Evolutionary conservation across 768 basidiomycete genomes (phyloP), one percentile per base, ranked within the genome.

Genomic region (Termitomyces sp.): DNA sequence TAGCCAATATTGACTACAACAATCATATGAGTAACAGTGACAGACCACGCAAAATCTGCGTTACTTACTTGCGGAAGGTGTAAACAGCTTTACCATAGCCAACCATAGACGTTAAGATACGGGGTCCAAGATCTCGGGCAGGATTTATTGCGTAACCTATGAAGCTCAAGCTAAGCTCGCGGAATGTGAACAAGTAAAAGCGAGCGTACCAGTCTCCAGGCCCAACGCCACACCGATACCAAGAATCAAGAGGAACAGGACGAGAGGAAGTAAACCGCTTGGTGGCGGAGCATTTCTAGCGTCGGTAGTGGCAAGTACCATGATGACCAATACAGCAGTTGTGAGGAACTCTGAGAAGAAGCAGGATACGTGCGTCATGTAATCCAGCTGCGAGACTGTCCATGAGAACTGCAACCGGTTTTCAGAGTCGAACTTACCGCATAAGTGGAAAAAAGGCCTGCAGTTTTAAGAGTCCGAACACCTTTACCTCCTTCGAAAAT

Each of bases 71-170:
- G 60, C 76, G 66, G 59, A 73, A 78, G 11, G 69, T 72, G 57
- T 69, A 78, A 9, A 78, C 74, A 51, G 69, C 66, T 37, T 68
- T 75, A 32, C 87, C 87, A 62, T 88, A 90, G 2, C 88, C 89
- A 8, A 80, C 86, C 78, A 89, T 84, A 5, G 87, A 80, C 1
- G 86, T 87, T 62, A 89, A 68, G 50, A 90, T 69, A 27, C 89
- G 79, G 7, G 89, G 89, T 17, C 89, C 89, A 35, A 77, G 69
- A 61, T 77, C 66, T 53, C 73, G 68, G n/a, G 72, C 69, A 37
- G 72, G 71, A 60, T 75, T 75, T 8, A 75, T 51, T 6, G 73
- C 74, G 57, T 72, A 74, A 16, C 64, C 74, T 73, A 56, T 12
- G 16, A 2, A 23, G 29, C 19, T 27, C n/a, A 34, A 14, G 9